Evolutionary conservation across 176 grass and related monocot genomes (phyloP), one percentile per base, ranked within the genome.

Genomic region (Avena atlantica): DNA sequence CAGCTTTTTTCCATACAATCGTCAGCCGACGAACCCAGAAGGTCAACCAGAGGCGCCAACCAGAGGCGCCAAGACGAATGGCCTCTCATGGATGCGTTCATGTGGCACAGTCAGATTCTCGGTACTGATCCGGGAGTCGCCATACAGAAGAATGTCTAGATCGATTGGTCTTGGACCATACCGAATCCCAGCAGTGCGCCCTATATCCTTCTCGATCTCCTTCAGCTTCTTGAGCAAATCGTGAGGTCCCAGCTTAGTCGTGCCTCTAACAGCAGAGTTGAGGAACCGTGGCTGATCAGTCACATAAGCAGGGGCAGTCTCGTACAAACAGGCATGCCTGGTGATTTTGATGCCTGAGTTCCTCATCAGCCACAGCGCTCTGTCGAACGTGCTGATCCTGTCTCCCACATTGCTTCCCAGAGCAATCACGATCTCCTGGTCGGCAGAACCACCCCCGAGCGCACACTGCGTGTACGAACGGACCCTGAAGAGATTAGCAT

Each of bases 131-230:
- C 55, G 67, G 47, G 77, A 85, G 12, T 76, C 86, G 2, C 93
- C 96, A 58, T 95, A 95, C 5, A 98, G 90, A 82, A 98, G 89
- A 86, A 98, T 98, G 69, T 98, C 96, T 21, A 98, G 81, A 66
- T 98, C 96, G 3, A 98, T 94, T 14, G 93, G 91, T 76, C 96
- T 98, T 9, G 93, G 96, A 5, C 96, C 96, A 70, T 94, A 98
- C 64, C 93, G 82, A 73, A 98, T 86, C 10, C 93, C 91, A 27
- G 74, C 77, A 34, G 82, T 89, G 29, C 90, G 88, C 9, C 96
- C 96, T 50, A 98, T 78, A 81, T 84, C 75, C 48, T 83, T 95
- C 86, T 98, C 96, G 6, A 98, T 95, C 73, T 89, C 89, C 85
- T 95, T 98, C 12, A 98, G 90, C 50, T 67, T 78, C 40, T 59